Percentiles rank a stretch among this genome's conserved stretches.
These are phyloP conservation scores for Saksenaea vasiformis DNA, from an alignment of 371 early-diverging fungal genomes.

Conservation along the genomic window DNA sequence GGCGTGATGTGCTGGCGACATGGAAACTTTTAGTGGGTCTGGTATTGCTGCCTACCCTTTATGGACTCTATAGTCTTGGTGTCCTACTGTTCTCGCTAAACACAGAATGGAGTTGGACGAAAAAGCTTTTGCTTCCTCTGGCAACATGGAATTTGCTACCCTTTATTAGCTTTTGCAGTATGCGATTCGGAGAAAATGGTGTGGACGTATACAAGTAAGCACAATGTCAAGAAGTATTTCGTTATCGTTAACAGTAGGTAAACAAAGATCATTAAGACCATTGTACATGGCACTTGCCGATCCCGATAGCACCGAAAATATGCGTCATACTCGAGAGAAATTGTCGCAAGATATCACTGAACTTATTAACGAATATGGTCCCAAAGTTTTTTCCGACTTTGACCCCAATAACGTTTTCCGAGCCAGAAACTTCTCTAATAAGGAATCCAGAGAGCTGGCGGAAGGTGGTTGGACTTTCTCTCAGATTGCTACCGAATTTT, in stretches of 20 bases:
- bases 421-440: constrained; percentile 20
- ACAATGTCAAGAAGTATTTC: neutral
- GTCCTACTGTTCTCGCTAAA: constrained; percentile 50
- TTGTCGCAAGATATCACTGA: constrained; percentile 78
- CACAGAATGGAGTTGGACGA: constrained; percentile 32
- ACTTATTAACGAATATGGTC: constrained; percentile 86
- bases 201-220: constrained; percentile 78
- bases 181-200: constrained; percentile 89
- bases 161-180: constrained; percentile 76
- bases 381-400: constrained; percentile 83
- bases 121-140: constrained; percentile 47
- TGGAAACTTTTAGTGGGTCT: constrained; percentile 94
- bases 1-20: constrained; percentile 93
- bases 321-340: constrained; percentile 68
- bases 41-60: constrained; percentile 77
- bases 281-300: constrained; percentile 76
- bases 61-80: constrained; percentile 68
- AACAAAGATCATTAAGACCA: constrained; percentile 75
- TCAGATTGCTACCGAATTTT: constrained; percentile 38
- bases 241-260: constrained; percentile 5
- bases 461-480: constrained; percentile 37
- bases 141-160: constrained; percentile 65
- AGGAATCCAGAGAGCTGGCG: constrained; percentile 35
- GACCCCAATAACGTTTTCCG: constrained; percentile 47
- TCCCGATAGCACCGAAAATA: constrained; percentile 56